Evolutionary conservation across 192 early-diverging fungal species (phyloP).

Genomic region (Coemansia sp.): DNA sequence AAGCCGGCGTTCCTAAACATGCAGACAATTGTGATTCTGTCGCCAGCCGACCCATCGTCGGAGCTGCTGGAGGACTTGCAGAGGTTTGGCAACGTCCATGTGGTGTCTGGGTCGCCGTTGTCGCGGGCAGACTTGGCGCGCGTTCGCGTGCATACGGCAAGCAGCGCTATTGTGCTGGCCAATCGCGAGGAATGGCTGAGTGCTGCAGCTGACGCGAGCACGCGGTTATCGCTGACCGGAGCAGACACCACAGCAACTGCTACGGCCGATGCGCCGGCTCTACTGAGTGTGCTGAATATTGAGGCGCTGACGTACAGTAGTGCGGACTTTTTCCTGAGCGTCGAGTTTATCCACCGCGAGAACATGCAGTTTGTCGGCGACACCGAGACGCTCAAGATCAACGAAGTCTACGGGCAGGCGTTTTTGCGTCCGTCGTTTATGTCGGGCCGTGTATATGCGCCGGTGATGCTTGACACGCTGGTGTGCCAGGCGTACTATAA

Average conservation of each 20-base stretch:
- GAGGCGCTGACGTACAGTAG: constrained; percentile 55
- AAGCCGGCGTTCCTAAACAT: constrained; percentile 36
- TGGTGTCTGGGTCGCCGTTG: constrained; percentile 61
- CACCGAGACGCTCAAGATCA: constrained; percentile 57
- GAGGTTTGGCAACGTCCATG: constrained; percentile 56
- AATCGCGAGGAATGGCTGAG: constrained; percentile 52
- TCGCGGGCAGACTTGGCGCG: constrained; percentile 61
- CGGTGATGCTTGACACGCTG: constrained; percentile 69
- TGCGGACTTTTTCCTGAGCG: constrained; percentile 61
- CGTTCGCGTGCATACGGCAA: constrained; percentile 58
- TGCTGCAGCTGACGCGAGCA: constrained; percentile 36
- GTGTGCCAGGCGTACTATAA: constrained; percentile 75
- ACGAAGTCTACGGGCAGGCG: constrained; percentile 63
- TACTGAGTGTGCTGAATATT: constrained; percentile 68
- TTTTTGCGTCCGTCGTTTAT: constrained; percentile 69
- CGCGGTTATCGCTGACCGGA: constrained; percentile 38
- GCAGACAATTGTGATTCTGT: constrained; percentile 64
- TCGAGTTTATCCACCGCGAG: constrained; percentile 72
- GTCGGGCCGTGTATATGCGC: constrained; percentile 69
- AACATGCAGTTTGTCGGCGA: constrained; percentile 78
- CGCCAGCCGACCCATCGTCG: constrained; percentile 45
- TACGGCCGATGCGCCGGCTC: constrained; percentile 63
- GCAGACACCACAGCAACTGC: constrained; percentile 53
- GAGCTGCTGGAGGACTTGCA: constrained; percentile 45
- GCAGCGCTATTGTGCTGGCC: constrained; percentile 60